Conservation (phyloP, 2,329 filamentous ascomycete species). For the Colletotrichum limetticola region DNA sequence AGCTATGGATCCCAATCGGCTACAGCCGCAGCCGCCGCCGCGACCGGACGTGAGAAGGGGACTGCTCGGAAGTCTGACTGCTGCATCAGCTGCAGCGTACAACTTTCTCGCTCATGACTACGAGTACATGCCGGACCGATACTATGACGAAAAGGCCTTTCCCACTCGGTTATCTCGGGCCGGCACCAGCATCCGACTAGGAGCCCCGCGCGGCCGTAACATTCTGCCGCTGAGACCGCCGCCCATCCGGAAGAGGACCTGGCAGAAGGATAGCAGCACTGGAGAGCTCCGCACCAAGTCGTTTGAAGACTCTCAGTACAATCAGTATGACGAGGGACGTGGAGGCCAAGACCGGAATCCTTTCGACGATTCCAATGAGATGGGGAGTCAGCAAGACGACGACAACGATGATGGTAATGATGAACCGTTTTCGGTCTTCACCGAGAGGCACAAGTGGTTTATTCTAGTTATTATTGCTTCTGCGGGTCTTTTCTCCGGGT, state of each 20-base stretch:
- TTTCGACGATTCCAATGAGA: slow-evolving; percentile 12
- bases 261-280: background rate
- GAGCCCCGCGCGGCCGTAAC: slow-evolving; percentile 19
- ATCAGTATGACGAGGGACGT: slow-evolving; percentile 11
- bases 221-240: slow-evolving; percentile 16
- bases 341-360: slow-evolving; percentile 11
- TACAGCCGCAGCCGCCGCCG: slow-evolving; percentile 9
- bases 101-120: slow-evolving; percentile 29
- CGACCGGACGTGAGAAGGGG: slow-evolving; percentile 17
- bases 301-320: slow-evolving; percentile 5
- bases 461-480: slow-evolving; percentile 60
- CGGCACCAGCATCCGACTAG: slow-evolving; percentile 22
- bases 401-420: background rate
- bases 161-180: slow-evolving; percentile 28
- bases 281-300: slow-evolving; percentile 8
- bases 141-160: slow-evolving; percentile 18
- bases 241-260: slow-evolving; percentile 26
- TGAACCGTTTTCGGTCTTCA: slow-evolving; percentile 48
- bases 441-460: slow-evolving; percentile 51
- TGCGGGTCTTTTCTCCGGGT: slow-evolving; percentile 63
- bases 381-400: background rate
- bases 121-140: slow-evolving; percentile 27
- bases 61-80: slow-evolving; percentile 7
- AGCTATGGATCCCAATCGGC: slow-evolving; percentile 18
- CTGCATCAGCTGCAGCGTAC: slow-evolving; percentile 22